Evolutionary conservation across 1,284 basidiomycete genomes (phyloP).

Genomic region (Fomitopsis schrenkii): DNA sequence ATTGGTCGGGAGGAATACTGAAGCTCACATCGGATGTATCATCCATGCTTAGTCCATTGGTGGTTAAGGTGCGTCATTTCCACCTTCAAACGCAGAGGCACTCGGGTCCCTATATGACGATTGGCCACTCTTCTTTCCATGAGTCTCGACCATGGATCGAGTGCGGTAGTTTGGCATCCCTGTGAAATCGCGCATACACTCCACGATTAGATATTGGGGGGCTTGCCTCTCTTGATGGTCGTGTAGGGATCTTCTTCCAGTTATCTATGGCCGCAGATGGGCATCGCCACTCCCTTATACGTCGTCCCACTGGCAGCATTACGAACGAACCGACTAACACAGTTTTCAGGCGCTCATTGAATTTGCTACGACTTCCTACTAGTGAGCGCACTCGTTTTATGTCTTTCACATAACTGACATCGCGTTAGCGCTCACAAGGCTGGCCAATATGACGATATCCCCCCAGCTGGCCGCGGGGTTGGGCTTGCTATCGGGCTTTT

Average conservation of each 20-base stretch:
- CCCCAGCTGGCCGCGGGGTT: slow-evolving; percentile 67
- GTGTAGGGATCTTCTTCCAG: too few species aligned
- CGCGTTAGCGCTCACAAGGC: slow-evolving; percentile 36
- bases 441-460: slow-evolving; percentile 38
- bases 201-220: too few species aligned
- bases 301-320: not conserved
- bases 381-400: slow-evolving; percentile 9
- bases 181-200: too few species aligned
- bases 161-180: too few species aligned
- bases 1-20: slow-evolving; percentile 77
- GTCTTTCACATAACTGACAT: not conserved
- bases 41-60: slow-evolving; percentile 70
- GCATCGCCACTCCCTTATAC: too few species aligned
- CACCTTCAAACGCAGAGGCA: too few species aligned
- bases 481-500: slow-evolving; percentile 75
- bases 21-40: slow-evolving; percentile 75
- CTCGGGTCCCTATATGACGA: too few species aligned
- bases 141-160: too few species aligned
- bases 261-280: too few species aligned
- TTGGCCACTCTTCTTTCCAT: too few species aligned
- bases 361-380: slow-evolving; percentile 68
- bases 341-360: slow-evolving; percentile 61
- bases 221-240: too few species aligned
- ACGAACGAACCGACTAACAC: not conserved
- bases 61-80: slow-evolving; percentile 59